Evolutionary conservation across 2,329 filamentous ascomycete genomes (phyloP).

Genomic region (Whalleya microplaca): DNA sequence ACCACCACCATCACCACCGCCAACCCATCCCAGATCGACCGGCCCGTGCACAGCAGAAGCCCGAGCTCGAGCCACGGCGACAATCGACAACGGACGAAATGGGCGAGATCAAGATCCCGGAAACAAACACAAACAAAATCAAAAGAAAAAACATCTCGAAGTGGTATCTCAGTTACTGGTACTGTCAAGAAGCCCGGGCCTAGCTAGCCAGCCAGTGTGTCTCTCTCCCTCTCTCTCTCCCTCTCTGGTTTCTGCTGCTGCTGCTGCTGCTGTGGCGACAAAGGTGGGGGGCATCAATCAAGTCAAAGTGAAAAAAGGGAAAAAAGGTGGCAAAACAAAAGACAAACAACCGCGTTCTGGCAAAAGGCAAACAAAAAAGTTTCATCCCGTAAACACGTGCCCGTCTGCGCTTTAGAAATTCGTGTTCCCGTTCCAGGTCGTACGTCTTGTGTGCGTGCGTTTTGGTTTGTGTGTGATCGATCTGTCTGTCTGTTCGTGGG

Average conservation of each 20-base stretch:
- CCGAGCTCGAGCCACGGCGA: too few species aligned
- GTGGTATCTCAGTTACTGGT: conserved; percentile 35
- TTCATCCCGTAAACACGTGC: conserved; percentile 30
- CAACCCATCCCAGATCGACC: background rate
- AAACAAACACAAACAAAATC: conserved; percentile 8
- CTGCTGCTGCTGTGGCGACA: too few species aligned
- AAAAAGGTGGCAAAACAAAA: too few species aligned
- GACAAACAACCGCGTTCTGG: too few species aligned
- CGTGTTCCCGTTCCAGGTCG: conserved; percentile 35
- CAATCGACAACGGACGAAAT: too few species aligned
- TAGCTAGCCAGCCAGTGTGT: conserved; percentile 20
- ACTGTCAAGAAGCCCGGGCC: conserved; percentile 25
- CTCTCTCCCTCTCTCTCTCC: too few species aligned
- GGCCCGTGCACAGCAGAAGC: too few species aligned
- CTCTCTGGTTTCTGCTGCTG: conserved; percentile 3
- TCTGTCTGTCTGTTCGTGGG: conserved; percentile 19
- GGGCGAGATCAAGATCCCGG: too few species aligned
- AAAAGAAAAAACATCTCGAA: conserved; percentile 17
- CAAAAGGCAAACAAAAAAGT: conserved; percentile 9
- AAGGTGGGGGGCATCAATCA: conserved; percentile 13
- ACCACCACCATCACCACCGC: background rate
- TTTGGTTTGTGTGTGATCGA: too few species aligned
- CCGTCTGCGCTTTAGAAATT: conserved; percentile 27
- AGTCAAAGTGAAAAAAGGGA: conserved; percentile 12
- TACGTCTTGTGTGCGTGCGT: conserved; percentile 15